Conservation (phyloP, 2,329 filamentous ascomycete species). For the Epichloe brachyelytri region DNA sequence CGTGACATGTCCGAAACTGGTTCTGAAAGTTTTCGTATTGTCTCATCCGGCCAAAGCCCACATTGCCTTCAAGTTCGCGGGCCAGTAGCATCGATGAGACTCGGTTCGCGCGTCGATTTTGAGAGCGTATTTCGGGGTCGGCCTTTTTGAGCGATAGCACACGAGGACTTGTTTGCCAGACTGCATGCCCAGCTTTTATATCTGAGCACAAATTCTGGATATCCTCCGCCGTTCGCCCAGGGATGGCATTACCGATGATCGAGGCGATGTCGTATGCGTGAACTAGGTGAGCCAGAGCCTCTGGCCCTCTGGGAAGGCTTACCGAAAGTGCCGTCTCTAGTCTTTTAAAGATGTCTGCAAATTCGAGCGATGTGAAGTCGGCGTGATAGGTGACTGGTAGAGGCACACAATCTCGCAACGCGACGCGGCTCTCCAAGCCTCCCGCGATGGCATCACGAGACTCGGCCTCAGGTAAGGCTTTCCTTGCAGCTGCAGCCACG, state of each 20-base stretch:
- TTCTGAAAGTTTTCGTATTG: constrained; percentile 31
- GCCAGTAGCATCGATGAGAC: constrained; percentile 32
- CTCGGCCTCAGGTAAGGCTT: constrained; percentile 15
- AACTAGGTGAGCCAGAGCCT: constrained; percentile 11
- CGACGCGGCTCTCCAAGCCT: constrained; percentile 9
- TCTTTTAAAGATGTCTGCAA: constrained; percentile 14
- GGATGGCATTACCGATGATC: constrained; percentile 11
- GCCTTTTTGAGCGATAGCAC: constrained; percentile 14
- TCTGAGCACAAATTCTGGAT: constrained; percentile 21
- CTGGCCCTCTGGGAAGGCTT: constrained; percentile 7
- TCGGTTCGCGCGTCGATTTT: constrained; percentile 10
- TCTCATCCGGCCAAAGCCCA: constrained; percentile 27
- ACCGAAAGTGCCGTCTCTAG: constrained; percentile 10
- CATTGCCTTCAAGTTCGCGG: constrained; percentile 35
- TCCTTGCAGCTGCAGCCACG: constrained; percentile 2
- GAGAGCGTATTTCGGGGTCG: constrained; percentile 7
- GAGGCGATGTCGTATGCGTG: constrained; percentile 12
- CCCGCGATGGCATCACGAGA: constrained; percentile 17
- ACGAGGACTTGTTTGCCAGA: constrained; percentile 4
- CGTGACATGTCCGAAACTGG: constrained; percentile 30
- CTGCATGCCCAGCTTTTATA: constrained; percentile 12
- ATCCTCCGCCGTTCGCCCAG: constrained; percentile 15
- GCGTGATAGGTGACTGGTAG: constrained; percentile 25
- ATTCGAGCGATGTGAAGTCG: constrained; percentile 30
- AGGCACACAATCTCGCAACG: constrained; percentile 1